phyloP scores from a whole-genome alignment of 306 rosid genomes.

The Carpinus fangiana region DNA sequence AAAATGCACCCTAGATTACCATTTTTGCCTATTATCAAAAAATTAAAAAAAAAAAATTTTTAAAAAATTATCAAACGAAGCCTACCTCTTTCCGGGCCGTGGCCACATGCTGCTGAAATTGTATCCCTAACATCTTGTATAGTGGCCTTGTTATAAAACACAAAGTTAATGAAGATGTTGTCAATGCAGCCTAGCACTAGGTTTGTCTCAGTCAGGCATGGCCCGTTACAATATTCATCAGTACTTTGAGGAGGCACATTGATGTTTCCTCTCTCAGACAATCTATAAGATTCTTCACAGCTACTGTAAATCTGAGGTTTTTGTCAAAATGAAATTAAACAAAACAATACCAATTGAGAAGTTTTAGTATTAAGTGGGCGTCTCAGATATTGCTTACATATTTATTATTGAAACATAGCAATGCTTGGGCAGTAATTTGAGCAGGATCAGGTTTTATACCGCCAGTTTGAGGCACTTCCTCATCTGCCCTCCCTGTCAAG shows the following conservation, averaged over 20 bases:
- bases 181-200: conserved; percentile 70
- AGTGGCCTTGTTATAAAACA: conserved; percentile 78
- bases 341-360: not conserved
- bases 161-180: conserved; percentile 51
- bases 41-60: not conserved
- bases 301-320: conserved; percentile 59
- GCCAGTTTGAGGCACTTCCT: conserved; percentile 29
- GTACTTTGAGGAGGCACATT: conserved; percentile 51
- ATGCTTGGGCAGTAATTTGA: conserved; percentile 67
- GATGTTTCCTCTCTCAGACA: conserved; percentile 57
- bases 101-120: conserved; percentile 67
- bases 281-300: conserved; percentile 72
- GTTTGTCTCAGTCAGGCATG: conserved; percentile 74
- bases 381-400: conserved; percentile 43
- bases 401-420: conserved; percentile 79
- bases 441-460: conserved; percentile 42
- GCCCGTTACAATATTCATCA: conserved; percentile 65
- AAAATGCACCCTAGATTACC: not conserved
- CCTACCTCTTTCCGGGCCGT: conserved; percentile 75
- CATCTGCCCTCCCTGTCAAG: conserved; percentile 52
- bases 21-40: not conserved
- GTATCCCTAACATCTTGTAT: conserved; percentile 61
- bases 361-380: not conserved
- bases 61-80: too few relatives aligned
- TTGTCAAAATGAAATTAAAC: not conserved